Base-by-base conservation (phyloP, 2,329 filamentous ascomycete genomes). In the Alternaria sp. region DNA sequence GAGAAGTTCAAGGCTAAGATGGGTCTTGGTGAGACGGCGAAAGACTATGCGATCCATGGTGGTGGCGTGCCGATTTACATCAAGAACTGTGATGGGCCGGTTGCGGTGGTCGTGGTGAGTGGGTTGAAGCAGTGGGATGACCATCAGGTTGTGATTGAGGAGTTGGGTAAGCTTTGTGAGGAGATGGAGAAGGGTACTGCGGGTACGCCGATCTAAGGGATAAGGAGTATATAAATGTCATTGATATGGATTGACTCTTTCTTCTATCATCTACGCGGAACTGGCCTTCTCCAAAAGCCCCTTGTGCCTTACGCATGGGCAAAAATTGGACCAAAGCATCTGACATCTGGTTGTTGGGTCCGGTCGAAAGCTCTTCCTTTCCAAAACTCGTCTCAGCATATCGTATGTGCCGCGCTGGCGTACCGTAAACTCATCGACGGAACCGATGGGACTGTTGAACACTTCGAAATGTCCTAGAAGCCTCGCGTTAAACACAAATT, bases 51-150 rank as follows among this genome's bases (percentile, higher is more conserved):
- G 3, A 93, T 94, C 68, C 91, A 94, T 78, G 92, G 92, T 0
- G 92, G 92, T 18, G 92, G 85, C 0, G 87, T 92, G 61, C 92
- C 92, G 0, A 85, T 95, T 21, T 84, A 87, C 6, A 91, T 94
- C 9, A 81, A 81, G 57, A 89, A 89, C 0, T 90, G 93, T 1
- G 91, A 94, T 80, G 90, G 90, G 0, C 80, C 92, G 5, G 89
- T 94, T 14, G 92, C 87, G 1, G 89, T 93, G 2, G 87, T 92
- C 5, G 88, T 94, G 14, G 92, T 95, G 3, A 92, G 89, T 78
- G 92, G 92, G 10, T 79, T 95, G 78, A 91, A 89, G 84, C 91
- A 94, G 82, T 85, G 91, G 75, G 87, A 94, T 81, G 92, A 95
- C 80, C 92, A 95, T 78, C 89, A 88, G 26, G 88, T 94, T 51